A percentile compares a stretch with the other conserved stretches of the same genome.
Evolutionary conservation across 768 basidiomycete genomes (phyloP).

Genomic region (Crepidotus variabilis): DNA sequence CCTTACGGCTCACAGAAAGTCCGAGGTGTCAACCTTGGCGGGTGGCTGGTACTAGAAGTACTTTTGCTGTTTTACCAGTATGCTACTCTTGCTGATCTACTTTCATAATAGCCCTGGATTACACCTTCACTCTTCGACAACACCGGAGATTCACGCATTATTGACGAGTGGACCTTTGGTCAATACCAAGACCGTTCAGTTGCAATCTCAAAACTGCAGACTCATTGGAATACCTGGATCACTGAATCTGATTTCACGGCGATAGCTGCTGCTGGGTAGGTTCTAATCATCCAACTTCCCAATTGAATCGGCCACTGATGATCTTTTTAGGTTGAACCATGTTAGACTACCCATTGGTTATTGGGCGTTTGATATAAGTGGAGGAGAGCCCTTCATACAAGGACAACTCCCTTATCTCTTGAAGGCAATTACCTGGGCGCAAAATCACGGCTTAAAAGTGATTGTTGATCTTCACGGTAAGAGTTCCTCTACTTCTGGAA

Average conservation of each 20-base stretch:
- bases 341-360: constrained; percentile 86
- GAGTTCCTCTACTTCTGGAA: constrained; percentile 23
- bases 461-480: constrained; percentile 73
- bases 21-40: constrained; percentile 81
- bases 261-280: constrained; percentile 73
- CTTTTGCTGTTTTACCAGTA: neutral
- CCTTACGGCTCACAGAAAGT: constrained; percentile 72
- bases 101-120: constrained; percentile 59
- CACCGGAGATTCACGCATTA: constrained; percentile 37
- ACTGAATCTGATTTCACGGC: constrained; percentile 74
- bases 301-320: constrained; percentile 1
- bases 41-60: constrained; percentile 48
- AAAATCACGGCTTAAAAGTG: constrained; percentile 67
- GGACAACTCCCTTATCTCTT: constrained; percentile 71
- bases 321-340: constrained; percentile 61
- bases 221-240: constrained; percentile 83
- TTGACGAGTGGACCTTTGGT: constrained; percentile 66
- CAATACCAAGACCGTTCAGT: constrained; percentile 48
- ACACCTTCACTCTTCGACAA: constrained; percentile 73
- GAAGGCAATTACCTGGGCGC: constrained; percentile 70
- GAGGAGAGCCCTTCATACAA: constrained; percentile 75
- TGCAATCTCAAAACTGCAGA: constrained; percentile 48
- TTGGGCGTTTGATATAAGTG: constrained; percentile 82
- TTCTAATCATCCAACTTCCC: constrained; percentile 5
- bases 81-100: neutral